phyloP scores from a whole-genome alignment of 2,329 filamentous ascomycete species.

The Pleurostoma richardsiae region DNA sequence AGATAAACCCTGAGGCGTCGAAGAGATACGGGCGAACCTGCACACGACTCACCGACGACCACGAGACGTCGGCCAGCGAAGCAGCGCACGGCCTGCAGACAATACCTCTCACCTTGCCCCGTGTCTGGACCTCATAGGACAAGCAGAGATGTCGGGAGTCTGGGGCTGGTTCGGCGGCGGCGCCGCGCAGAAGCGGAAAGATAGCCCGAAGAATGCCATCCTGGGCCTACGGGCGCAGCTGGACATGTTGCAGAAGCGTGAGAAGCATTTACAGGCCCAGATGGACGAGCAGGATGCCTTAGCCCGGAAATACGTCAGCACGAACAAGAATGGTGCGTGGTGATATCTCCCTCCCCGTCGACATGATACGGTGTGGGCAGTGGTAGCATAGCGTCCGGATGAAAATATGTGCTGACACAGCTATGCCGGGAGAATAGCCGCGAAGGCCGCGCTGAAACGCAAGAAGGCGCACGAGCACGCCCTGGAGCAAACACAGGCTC shows the following conservation, averaged over 20 bases:
- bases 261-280: conserved; percentile 84
- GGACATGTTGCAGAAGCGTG: conserved; percentile 96
- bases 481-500: conserved; percentile 81
- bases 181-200: conserved; percentile 79
- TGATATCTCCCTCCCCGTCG: conserved; percentile 9
- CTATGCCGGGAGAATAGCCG: conserved; percentile 51
- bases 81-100: no score
- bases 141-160: conserved; percentile 7
- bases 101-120: no score
- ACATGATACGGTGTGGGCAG: no score
- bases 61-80: no score
- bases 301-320: conserved; percentile 80
- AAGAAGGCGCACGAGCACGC: conserved; percentile 94
- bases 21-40: no score
- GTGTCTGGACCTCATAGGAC: no score
- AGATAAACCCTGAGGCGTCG: no score
- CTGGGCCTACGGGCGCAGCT: conserved; percentile 80
- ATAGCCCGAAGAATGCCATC: conserved; percentile 95
- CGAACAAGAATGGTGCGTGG: conserved; percentile 78
- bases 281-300: conserved; percentile 89
- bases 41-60: no score
- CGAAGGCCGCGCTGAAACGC: conserved; percentile 82
- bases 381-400: no score
- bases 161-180: conserved; percentile 92
- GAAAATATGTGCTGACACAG: conserved; percentile 10